Evolutionary conservation across 1,284 basidiomycete genomes (phyloP).

Genomic region (Ustilago nuda): DNA sequence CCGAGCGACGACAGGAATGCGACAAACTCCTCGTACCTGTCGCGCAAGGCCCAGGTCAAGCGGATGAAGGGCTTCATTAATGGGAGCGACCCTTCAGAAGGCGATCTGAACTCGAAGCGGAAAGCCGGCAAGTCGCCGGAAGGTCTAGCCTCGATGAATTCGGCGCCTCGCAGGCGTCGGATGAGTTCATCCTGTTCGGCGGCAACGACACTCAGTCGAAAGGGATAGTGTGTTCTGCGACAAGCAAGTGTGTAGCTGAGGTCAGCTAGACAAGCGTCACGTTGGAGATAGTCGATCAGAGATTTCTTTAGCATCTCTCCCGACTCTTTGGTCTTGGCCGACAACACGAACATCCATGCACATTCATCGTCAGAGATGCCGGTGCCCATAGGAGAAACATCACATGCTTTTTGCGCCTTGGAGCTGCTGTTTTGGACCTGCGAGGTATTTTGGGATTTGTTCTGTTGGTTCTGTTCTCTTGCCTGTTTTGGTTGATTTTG

Average conservation of each 20-base stretch:
- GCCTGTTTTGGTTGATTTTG: too few species aligned
- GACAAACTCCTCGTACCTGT: conserved; percentile 8
- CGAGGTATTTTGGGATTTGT: too few species aligned
- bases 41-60: conserved; percentile 5
- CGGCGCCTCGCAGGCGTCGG: conserved; percentile 17
- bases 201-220: conserved; percentile 38
- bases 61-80: background rate
- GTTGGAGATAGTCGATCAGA: conserved; percentile 41
- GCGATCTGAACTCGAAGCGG: conserved; percentile 4
- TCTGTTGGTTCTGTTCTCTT: too few species aligned
- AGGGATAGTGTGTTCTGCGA: conserved; percentile 41
- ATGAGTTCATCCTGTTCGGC: conserved; percentile 40
- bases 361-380: background rate
- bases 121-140: conserved; percentile 15
- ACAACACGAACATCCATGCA: conserved; percentile 34
- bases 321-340: conserved; percentile 42
- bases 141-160: conserved; percentile 20
- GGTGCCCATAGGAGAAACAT: background rate
- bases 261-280: conserved; percentile 32
- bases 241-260: conserved; percentile 46
- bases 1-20: background rate
- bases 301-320: conserved; percentile 30
- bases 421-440: too few species aligned
- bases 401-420: background rate
- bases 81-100: background rate